A percentile compares a stretch with the other conserved stretches of the same genome.
phyloP scores from a whole-genome alignment of 352 stramenopile species.

The Phytophthora colocasiae region DNA sequence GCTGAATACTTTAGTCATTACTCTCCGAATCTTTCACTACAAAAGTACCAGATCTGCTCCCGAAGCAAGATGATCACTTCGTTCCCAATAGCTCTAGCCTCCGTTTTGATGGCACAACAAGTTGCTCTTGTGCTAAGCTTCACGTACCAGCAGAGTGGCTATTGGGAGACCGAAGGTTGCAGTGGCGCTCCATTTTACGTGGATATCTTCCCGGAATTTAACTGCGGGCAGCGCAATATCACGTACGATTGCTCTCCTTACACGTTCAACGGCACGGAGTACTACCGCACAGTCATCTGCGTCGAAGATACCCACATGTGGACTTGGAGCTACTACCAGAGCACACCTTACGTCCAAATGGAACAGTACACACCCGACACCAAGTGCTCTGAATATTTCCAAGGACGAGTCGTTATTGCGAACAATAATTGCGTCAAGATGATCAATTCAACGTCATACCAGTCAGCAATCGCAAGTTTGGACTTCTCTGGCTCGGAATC shows the following conservation, averaged over 20 bases:
- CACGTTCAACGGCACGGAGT: constrained; percentile 17
- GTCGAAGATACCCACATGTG: constrained; percentile 18
- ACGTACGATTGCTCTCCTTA: constrained; percentile 32
- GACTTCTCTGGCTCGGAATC: not conserved
- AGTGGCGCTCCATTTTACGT: constrained; percentile 17
- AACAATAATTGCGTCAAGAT: constrained; percentile 17
- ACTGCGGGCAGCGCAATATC: constrained; percentile 29
- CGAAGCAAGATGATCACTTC: not conserved
- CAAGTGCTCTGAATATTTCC: constrained; percentile 7
- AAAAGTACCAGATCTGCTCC: not conserved
- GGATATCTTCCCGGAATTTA: constrained; percentile 23
- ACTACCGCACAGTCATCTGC: constrained; percentile 28
- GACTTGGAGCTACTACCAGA: constrained; percentile 32
- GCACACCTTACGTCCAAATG: constrained; percentile 45
- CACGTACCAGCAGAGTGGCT: constrained; percentile 22
- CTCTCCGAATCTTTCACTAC: not conserved
- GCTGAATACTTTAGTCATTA: constrained; percentile 3
- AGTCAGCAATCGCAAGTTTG: constrained; percentile 17
- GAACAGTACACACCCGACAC: constrained; percentile 22
- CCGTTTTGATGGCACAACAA: not conserved
- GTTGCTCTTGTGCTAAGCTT: not conserved
- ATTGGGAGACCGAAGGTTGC: constrained; percentile 18
- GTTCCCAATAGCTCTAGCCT: not conserved
- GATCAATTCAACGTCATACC: constrained; percentile 29
- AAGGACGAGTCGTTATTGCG: constrained; percentile 13